Conservation (phyloP, 1,284 basidiomycete genomes). For the Uromyces viciae-fabae region DNA sequence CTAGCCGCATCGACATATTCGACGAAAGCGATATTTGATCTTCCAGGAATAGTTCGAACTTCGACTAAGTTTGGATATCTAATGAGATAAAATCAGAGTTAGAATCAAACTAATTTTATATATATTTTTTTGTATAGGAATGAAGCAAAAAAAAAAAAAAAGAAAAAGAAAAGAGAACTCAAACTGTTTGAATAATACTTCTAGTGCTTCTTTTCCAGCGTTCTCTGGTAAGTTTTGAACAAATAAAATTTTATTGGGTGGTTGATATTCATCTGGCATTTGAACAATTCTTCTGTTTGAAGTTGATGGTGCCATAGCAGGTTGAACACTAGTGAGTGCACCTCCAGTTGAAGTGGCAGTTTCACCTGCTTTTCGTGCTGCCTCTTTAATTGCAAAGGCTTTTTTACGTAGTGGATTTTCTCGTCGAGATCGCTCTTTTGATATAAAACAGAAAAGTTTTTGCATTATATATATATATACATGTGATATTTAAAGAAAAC, state of each 20-base stretch:
- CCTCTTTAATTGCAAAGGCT: conserved; percentile 56
- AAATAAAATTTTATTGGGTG: conserved; percentile 98
- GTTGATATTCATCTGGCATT: conserved; percentile 99
- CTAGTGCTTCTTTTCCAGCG: conserved; percentile 79
- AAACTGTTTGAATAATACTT: conserved; percentile 79
- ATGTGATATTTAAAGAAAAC: no score
- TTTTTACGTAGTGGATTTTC: conserved; percentile 55
- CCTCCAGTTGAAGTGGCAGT: conserved; percentile 54
- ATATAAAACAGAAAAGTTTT: conserved; percentile 36
- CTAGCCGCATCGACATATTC: conserved; percentile 85
- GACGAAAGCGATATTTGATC: conserved; percentile 93
- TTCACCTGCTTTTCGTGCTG: conserved; percentile 66
- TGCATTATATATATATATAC: background rate
- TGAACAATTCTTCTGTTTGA: conserved; percentile 63
- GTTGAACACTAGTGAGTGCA: conserved; percentile 5
- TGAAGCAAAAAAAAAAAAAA: background rate
- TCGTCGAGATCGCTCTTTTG: conserved; percentile 63
- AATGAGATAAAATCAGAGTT: background rate
- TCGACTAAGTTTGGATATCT: conserved; percentile 88
- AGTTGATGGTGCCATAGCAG: conserved; percentile 28
- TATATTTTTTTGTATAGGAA: conserved; percentile 42
- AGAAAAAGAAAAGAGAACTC: conserved; percentile 51
- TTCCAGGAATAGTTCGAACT: conserved; percentile 91
- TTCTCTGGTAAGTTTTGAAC: conserved; percentile 88
- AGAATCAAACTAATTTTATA: background rate